phyloP scores from a whole-genome alignment of 208 protist genomes.

The Crithidia fasciculata region DNA sequence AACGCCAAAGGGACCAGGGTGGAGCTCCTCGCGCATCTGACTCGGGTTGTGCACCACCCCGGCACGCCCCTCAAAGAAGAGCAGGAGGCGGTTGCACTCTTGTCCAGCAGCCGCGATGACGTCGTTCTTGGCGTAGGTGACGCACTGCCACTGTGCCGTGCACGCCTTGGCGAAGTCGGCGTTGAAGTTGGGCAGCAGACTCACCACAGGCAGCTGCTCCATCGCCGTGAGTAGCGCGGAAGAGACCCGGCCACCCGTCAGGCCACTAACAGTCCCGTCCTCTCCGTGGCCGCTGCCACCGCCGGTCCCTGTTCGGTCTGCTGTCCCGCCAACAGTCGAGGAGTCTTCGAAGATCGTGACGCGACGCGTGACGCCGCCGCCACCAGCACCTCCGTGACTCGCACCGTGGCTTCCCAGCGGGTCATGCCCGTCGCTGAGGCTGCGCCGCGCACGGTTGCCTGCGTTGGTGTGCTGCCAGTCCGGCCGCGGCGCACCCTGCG shows the following conservation, averaged over 20 bases:
- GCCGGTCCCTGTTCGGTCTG: slow-evolving; percentile 1
- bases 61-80: slow-evolving; percentile 69
- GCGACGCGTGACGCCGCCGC: slow-evolving; percentile 22
- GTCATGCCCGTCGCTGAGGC: not conserved
- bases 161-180: slow-evolving; percentile 41
- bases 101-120: slow-evolving; percentile 56
- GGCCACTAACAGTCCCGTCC: not conserved
- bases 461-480: slow-evolving; percentile 4
- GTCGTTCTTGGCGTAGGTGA: slow-evolving; percentile 50
- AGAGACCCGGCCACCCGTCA: slow-evolving; percentile 38
- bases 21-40: slow-evolving; percentile 20
- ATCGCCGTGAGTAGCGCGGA: slow-evolving; percentile 50
- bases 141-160: slow-evolving; percentile 48
- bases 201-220: slow-evolving; percentile 53
- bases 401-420: not conserved
- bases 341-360: slow-evolving; percentile 49
- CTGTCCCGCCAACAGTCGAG: not conserved
- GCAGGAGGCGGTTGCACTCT: slow-evolving; percentile 78
- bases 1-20: slow-evolving; percentile 17
- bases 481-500: not conserved
- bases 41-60: slow-evolving; percentile 55
- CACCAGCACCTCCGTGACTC: not conserved
- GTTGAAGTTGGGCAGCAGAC: slow-evolving; percentile 34
- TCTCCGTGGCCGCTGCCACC: not conserved
- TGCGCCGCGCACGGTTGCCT: not conserved